A percentile compares a stretch with the other conserved stretches of the same genome.
These are phyloP conservation scores for Ilyonectria destructans DNA, from an alignment of 2,329 filamentous ascomycete species.

Conservation along the genomic window DNA sequence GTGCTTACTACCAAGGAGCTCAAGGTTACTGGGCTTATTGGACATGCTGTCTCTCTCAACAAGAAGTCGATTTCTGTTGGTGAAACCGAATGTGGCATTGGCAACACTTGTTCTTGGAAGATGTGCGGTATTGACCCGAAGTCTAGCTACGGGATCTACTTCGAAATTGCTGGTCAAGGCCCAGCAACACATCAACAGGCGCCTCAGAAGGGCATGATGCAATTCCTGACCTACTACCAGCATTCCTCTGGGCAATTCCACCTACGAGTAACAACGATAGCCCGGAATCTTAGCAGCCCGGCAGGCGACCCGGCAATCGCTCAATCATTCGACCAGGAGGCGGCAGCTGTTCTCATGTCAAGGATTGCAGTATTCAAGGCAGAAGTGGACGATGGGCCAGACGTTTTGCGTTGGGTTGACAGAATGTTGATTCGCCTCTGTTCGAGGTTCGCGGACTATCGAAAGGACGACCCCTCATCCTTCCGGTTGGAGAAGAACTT, in stretches of 20 bases:
- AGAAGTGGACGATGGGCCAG: slow-evolving; percentile 98
- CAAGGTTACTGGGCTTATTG: slow-evolving; percentile 97
- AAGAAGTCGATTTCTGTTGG: slow-evolving; percentile 98
- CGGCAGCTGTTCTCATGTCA: slow-evolving; percentile 98
- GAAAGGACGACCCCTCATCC: slow-evolving; percentile 97
- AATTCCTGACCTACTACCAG: slow-evolving; percentile 99
- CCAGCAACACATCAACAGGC: slow-evolving; percentile 89
- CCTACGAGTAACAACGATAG: slow-evolving; percentile 94
- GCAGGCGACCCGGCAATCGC: slow-evolving; percentile 95
- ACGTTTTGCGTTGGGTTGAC: slow-evolving; percentile 98
- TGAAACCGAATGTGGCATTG: slow-evolving; percentile 98
- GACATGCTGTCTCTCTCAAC: slow-evolving; percentile 95
- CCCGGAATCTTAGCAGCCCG: slow-evolving; percentile 91
- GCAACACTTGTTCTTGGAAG: slow-evolving; percentile 99
- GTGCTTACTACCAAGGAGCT: slow-evolving; percentile 98
- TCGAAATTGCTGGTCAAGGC: slow-evolving; percentile 96
- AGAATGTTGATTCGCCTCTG: slow-evolving; percentile 98
- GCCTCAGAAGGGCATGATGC: slow-evolving; percentile 94
- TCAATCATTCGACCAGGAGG: slow-evolving; percentile 98
- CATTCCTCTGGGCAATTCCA: slow-evolving; percentile 98
- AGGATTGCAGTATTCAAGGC: slow-evolving; percentile 99
- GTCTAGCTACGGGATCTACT: slow-evolving; percentile 96
- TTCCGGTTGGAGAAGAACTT: slow-evolving; percentile 99
- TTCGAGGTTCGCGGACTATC: slow-evolving; percentile 96
- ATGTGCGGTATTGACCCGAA: slow-evolving; percentile 98